Evolutionary conservation across 106 monocot species (phyloP), one percentile per base, ranked within the genome.

Genomic region (Acanthochlamys bracteata): DNA sequence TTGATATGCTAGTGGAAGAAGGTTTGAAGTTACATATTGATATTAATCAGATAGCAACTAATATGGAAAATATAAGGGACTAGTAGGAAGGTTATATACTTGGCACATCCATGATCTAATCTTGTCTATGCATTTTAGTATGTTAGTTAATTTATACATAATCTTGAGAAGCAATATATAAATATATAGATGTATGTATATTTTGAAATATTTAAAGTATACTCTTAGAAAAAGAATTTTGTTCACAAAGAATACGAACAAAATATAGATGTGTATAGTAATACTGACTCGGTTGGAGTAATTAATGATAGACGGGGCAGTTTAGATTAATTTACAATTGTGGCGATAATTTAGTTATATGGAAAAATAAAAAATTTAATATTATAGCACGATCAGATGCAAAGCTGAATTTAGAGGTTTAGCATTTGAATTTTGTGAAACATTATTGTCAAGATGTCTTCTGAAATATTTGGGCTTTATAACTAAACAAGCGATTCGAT

Each of bases 51-150:
- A 23, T 68, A 20, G 7, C 12, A 10, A 41, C 20, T 11, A 15
- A 68, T 23, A 23, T n/a, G n/a, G n/a, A n/a, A 57, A 57, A 11
- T 68, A 68, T 41, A 55, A 68, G 24, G 41, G 57, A 57, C 13
- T 68, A 0, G 56, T 68, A 21, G 68, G 20, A 33, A 68, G 57
- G 20, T 41, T 68, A 68, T 68, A 4, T 68, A 68, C n/a, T 41
- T 57, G 4, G 4, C 20, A 57, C 40, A 56, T 11, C 57, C 56
- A n/a, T n/a, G n/a, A 20, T 39, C 62, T 40, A 19, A 62, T 20
- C 25, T 62, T 41, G 39, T 39, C 20, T 62, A 62, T 24, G 0
- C 24, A 23, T 24, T 59, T n/a, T 25, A 24, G 59, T 2, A 24
- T 6, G 11, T 57, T 2, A 68, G 68, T n/a, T 56, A 68, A 42